Conservation (phyloP, 345 rosid species). For the Gossypium longicalyx region DNA sequence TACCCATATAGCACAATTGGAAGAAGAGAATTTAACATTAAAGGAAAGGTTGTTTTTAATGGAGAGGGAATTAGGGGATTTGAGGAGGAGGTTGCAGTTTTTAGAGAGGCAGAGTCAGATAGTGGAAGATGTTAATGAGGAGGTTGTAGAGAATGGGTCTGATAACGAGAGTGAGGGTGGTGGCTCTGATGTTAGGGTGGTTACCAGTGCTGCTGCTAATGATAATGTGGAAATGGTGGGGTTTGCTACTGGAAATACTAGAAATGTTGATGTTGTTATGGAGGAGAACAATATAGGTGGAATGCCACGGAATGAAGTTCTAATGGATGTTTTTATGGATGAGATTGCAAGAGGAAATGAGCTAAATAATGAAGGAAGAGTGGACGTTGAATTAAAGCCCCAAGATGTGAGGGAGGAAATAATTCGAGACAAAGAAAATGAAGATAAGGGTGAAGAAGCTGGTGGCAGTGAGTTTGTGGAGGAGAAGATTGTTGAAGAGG, state of each 20-base stretch:
- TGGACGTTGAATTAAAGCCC: not conserved
- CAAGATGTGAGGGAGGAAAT: not conserved
- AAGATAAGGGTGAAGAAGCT: not conserved
- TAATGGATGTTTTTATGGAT: slow-evolving; percentile 35
- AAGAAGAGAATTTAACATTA: slow-evolving; percentile 88
- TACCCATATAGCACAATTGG: slow-evolving; percentile 80
- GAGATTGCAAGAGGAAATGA: slow-evolving; percentile 12
- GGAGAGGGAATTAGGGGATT: slow-evolving; percentile 84
- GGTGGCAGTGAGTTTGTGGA: not conserved
- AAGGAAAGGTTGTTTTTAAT: slow-evolving; percentile 87
- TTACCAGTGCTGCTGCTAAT: slow-evolving; percentile 15
- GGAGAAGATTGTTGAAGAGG: not conserved
- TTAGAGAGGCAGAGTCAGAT: slow-evolving; percentile 63
- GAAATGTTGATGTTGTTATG: slow-evolving; percentile 18
- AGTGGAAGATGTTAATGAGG: slow-evolving; percentile 58
- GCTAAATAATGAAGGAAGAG: not conserved
- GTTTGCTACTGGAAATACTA: slow-evolving; percentile 13
- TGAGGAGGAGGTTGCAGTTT: slow-evolving; percentile 81
- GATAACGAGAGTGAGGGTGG: slow-evolving; percentile 68
- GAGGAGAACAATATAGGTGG: slow-evolving; percentile 25
- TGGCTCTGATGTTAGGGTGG: slow-evolving; percentile 46
- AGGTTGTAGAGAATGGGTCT: slow-evolving; percentile 56
- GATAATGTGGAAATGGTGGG: slow-evolving; percentile 15
- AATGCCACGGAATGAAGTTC: not conserved
- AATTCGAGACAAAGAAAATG: not conserved